Conservation (phyloP, 1,284 basidiomycete genomes). For the Austroboletus novae-zelandiae region DNA sequence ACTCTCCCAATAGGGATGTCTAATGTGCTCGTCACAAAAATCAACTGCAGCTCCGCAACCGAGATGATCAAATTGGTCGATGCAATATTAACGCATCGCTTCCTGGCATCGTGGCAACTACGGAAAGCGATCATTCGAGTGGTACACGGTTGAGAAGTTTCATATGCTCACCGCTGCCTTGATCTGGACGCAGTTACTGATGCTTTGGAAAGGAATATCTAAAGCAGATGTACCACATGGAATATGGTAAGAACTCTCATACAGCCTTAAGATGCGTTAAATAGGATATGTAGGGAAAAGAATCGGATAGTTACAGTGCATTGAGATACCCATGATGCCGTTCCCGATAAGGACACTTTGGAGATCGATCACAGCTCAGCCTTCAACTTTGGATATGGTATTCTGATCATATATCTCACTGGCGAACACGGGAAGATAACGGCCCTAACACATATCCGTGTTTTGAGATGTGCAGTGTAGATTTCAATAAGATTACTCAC, state of each 20-base stretch:
- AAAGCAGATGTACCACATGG: slow-evolving; percentile 58
- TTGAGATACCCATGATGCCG: slow-evolving; percentile 61
- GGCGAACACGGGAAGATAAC: slow-evolving; percentile 81
- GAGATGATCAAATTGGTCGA: slow-evolving; percentile 58
- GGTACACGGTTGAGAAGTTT: not conserved
- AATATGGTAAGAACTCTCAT: slow-evolving; percentile 60
- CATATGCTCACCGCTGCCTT: slow-evolving; percentile 48
- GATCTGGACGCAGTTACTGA: slow-evolving; percentile 58
- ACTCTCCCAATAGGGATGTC: slow-evolving; percentile 48
- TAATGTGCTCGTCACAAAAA: slow-evolving; percentile 64
- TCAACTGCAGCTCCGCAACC: slow-evolving; percentile 56
- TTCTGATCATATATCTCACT: slow-evolving; percentile 79
- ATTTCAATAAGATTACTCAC: slow-evolving; percentile 32
- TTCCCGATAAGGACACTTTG: slow-evolving; percentile 63
- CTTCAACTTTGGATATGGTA: slow-evolving; percentile 48
- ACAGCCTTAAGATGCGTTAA: slow-evolving; percentile 40
- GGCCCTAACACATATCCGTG: slow-evolving; percentile 44
- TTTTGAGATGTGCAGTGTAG: not conserved
- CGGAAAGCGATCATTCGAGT: not conserved
- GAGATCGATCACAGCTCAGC: slow-evolving; percentile 66
- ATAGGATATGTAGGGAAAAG: not conserved
- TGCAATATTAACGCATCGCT: slow-evolving; percentile 45
- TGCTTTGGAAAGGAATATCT: slow-evolving; percentile 55
- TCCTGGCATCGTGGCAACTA: slow-evolving; percentile 57
- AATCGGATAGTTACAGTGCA: slow-evolving; percentile 39